Base-by-base conservation (phyloP, 192 early-diverging fungal genomes). In the Paraglomus brasilianum region DNA sequence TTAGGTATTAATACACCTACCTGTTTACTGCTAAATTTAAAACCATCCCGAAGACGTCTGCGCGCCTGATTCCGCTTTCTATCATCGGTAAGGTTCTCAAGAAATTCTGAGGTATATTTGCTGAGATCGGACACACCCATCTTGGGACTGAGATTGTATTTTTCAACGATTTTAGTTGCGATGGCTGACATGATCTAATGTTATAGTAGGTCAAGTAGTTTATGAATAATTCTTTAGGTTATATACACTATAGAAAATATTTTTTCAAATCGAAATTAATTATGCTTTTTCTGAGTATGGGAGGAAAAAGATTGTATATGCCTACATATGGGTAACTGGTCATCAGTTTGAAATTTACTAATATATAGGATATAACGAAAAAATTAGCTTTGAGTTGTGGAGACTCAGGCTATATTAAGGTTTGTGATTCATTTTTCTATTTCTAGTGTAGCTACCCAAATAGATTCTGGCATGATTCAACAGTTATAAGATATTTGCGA, bases 21-120 rank as follows among this genome's bases (percentile, higher is more conserved):
- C 49, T 66, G 65, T 14, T 66, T 5, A 40, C 7, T 51, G 38
- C 65, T 66, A 66, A 66, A 66, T 52, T 66, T 66, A 6, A 52
- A 66, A 0, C 38, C 49, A n/a, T 52, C 49, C 4, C 38, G 9
- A 17, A 66, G 65, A 17, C 64, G 36, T 17, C 48, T 51, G 1
- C 48, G 38, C 40, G 65, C 49, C 38, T 66, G 65, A 52, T 41
- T 41, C 48, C 49, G 1, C 8, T 66, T 66, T 42, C 0, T 42
- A 52, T 52, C 38, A 42, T 66, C 49, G 1, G 64, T 66, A 64
- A 64, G 61, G 4, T 48, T 17, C n/a, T 64, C 36, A 19, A 64
- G 61, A 10, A 64, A 21, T 43, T 64, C 8, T 13, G 21, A 64
- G 19, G 61, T 64, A 22, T 64, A 64, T 47, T 47, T 8, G 46